Evolutionary conservation across 1,284 basidiomycete species (phyloP).

Genomic region (Coriolopsis trogii): DNA sequence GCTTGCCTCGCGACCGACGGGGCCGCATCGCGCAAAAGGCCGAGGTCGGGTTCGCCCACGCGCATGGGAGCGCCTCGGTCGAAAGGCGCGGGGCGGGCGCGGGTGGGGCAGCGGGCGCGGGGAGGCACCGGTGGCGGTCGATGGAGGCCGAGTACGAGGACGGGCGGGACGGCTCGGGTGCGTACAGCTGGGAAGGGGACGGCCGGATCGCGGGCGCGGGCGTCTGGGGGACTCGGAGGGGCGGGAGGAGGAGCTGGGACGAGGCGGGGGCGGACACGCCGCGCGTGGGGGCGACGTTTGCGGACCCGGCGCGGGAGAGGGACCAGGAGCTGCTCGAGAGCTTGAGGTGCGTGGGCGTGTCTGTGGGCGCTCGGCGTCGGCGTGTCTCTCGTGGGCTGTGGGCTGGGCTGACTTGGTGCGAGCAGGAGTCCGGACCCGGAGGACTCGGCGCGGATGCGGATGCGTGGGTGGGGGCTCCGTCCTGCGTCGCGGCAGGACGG

Average conservation of each 20-base stretch:
- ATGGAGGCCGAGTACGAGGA: constrained; percentile 10
- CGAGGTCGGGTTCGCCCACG: constrained; percentile 4
- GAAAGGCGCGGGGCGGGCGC: not conserved
- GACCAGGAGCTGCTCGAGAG: constrained; percentile 63
- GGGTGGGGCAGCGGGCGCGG: constrained; percentile 9
- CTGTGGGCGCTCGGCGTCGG: not conserved
- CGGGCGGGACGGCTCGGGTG: constrained; percentile 36
- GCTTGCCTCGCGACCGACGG: constrained; percentile 71
- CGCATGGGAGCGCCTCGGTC: not conserved
- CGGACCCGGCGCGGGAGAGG: constrained; percentile 46
- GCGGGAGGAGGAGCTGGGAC: constrained; percentile 25
- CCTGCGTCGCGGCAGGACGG: constrained; percentile 51
- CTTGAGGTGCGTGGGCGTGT: constrained; percentile 40
- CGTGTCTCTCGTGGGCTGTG: not conserved
- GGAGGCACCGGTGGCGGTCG: constrained; percentile 7
- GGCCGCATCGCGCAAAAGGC: constrained; percentile 70
- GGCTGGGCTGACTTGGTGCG: not conserved
- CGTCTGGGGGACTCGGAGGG: constrained; percentile 25
- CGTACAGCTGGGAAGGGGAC: constrained; percentile 23
- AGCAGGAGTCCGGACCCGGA: constrained; percentile 53
- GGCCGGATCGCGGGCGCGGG: constrained; percentile 42
- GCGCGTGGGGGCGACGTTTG: constrained; percentile 34
- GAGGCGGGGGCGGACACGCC: constrained; percentile 58
- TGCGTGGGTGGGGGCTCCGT: constrained; percentile 71
- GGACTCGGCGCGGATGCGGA: constrained; percentile 40